Conservation (phyloP, 495 filamentous ascomycete species). For the Xanthoparmelia taractica region DNA sequence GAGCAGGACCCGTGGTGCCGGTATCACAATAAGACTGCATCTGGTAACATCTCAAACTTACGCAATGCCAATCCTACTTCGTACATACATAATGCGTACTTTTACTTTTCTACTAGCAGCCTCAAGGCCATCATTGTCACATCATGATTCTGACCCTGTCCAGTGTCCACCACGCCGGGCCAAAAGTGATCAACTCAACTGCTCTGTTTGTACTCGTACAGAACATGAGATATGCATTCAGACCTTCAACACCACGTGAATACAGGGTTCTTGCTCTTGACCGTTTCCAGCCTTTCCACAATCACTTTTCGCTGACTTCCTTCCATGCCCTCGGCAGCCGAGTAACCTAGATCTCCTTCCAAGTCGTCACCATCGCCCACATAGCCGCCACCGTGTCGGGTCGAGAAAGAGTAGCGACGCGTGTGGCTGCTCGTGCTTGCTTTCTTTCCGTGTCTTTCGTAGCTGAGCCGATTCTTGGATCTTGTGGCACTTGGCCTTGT, state of each 20-base stretch:
- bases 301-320: slow-evolving; percentile 85
- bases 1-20: too few relatives aligned
- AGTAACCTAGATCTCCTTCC: slow-evolving; percentile 90
- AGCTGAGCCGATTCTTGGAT: slow-evolving; percentile 29
- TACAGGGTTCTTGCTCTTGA: slow-evolving; percentile 90
- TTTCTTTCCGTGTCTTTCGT: slow-evolving; percentile 22
- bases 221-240: slow-evolving; percentile 7
- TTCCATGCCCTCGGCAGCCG: slow-evolving; percentile 88
- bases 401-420: slow-evolving; percentile 40
- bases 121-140: too few relatives aligned
- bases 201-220: not conserved
- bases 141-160: not conserved
- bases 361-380: slow-evolving; percentile 63
- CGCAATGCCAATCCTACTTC: too few relatives aligned
- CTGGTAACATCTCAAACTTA: too few relatives aligned
- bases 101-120: too few relatives aligned
- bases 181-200: too few relatives aligned
- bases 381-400: slow-evolving; percentile 29
- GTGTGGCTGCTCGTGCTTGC: slow-evolving; percentile 28
- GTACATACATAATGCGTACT: too few relatives aligned
- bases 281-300: slow-evolving; percentile 88
- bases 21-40: too few relatives aligned
- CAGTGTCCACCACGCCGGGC: not conserved
- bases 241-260: slow-evolving; percentile 85
- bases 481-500: slow-evolving; percentile 21